Base-by-base conservation (phyloP, 208 protist species). In the Herpetomonas tarakana region DNA sequence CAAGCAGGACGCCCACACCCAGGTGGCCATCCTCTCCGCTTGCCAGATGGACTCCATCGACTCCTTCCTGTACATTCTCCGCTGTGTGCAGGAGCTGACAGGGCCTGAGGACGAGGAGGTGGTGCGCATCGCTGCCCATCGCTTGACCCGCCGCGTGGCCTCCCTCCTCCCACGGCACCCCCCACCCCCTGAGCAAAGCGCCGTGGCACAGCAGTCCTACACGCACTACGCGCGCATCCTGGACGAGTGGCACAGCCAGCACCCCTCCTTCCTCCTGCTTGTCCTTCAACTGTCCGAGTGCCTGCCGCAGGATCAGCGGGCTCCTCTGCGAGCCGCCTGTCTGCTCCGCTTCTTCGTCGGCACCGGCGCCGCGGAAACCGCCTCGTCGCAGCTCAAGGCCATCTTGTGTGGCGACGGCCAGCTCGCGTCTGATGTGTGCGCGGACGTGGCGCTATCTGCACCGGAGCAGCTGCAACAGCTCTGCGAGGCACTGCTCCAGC, bases 21-120 rank as follows among this genome's bases (percentile, higher is more conserved):
- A 78, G 52, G 35, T 65, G 29, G 31, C 70, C 31, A 28, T 82
- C n/a, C 61, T 74, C 46, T 53, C 76, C 16, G 59, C 64, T 16
- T 45, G 56, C 9, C 51, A 49, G 18, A 45, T 73, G n/a, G 58
- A 60, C 56, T 62, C 68, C 2, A 28, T 65, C n/a, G 66, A 65
- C 21, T 21, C 31, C 22, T 31, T 74, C 1, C 49, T 53, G 30
- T 61, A 74, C 58, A 60, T 51, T 14, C 59, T 78, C 21, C 26
- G 57, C 27, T 74, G 58, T n/a, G 26, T 78, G 2, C 58, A 54
- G 27, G 52, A 69, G 41, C 68, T 69, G 9, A 25, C 28, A 3
- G 52, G 55, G 46, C 14, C 21, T 3, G 62, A 67, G 38, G 61
- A 27, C 16, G 56, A 62, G 22, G 24, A 25, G 16, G 29, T 39